These are phyloP conservation scores for Globisporangium carolinianum DNA, from an alignment of 352 stramenopile species.

Conservation along the genomic window DNA sequence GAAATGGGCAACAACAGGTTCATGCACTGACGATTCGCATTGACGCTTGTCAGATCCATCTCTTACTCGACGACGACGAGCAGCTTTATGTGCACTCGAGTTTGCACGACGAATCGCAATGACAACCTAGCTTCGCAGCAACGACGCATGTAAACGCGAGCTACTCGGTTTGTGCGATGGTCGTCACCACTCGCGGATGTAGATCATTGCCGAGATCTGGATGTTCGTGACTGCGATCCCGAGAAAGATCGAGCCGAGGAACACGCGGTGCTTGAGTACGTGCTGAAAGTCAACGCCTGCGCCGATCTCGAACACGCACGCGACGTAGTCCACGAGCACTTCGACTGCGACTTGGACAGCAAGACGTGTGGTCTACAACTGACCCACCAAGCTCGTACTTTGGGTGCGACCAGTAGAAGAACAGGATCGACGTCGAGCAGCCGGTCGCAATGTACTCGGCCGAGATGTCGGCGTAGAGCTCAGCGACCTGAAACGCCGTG, in stretches of 20 bases:
- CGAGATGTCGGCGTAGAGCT: constrained; percentile 40
- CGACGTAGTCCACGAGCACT: constrained; percentile 12
- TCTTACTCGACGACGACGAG: too few species aligned
- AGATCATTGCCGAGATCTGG: constrained; percentile 7
- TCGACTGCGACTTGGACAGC: constrained; percentile 7
- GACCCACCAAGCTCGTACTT: constrained; percentile 16
- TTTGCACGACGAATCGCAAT: too few species aligned
- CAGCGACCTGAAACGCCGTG: constrained; percentile 25
- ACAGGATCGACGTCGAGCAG: constrained; percentile 34
- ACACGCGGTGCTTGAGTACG: constrained; percentile 1
- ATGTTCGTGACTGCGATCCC: constrained; percentile 4
- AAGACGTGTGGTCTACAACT: neutral
- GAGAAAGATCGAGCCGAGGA: constrained; percentile 8
- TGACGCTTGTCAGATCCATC: too few species aligned
- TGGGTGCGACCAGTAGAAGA: constrained; percentile 27
- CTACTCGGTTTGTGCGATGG: too few species aligned
- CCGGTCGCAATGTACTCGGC: constrained; percentile 43
- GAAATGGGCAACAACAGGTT: too few species aligned
- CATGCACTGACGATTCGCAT: too few species aligned
- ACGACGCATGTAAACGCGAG: too few species aligned
- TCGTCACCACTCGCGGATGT: constrained; percentile 1
- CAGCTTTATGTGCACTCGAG: too few species aligned
- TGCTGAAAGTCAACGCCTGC: constrained; percentile 7
- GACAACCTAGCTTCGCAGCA: too few species aligned
- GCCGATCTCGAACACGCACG: constrained; percentile 10